phyloP scores from a whole-genome alignment of 2,329 filamentous ascomycete species.

The Penicillium sp. region DNA sequence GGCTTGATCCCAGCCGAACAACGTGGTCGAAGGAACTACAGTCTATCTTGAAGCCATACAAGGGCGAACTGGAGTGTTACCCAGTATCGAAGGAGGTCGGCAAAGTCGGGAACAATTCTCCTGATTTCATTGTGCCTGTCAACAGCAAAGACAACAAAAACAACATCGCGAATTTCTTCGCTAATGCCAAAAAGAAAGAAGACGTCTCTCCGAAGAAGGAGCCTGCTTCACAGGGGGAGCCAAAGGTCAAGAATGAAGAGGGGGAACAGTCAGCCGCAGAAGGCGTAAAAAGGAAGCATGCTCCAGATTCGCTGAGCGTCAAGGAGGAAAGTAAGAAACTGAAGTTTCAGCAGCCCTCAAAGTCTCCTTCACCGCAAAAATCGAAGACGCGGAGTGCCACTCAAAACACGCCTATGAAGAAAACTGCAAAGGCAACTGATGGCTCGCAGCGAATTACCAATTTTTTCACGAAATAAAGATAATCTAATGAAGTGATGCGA shows the following conservation, averaged over 20 bases:
- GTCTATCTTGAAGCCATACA: constrained; percentile 71
- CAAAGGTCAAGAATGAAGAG: constrained; percentile 16
- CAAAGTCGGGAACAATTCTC: constrained; percentile 89
- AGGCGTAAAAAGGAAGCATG: constrained; percentile 50
- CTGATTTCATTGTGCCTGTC: constrained; percentile 77
- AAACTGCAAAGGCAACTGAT: constrained; percentile 41
- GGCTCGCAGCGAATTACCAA: constrained; percentile 55
- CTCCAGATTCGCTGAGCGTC: constrained; percentile 24
- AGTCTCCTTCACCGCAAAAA: constrained; percentile 40
- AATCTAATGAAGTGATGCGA: neutral
- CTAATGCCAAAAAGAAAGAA: constrained; percentile 49
- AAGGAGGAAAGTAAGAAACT: constrained; percentile 25
- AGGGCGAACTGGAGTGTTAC: constrained; percentile 78
- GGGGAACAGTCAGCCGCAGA: constrained; percentile 53
- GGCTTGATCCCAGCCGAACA: constrained; percentile 71
- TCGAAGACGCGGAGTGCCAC: constrained; percentile 57
- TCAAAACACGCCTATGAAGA: constrained; percentile 53
- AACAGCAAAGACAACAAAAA: constrained; percentile 84
- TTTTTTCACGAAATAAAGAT: constrained; percentile 45
- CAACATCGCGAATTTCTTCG: constrained; percentile 93
- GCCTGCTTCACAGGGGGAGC: constrained; percentile 40
- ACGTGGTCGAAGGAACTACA: constrained; percentile 81
- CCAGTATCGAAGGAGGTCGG: constrained; percentile 85
- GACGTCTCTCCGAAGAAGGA: constrained; percentile 19
- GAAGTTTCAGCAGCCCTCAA: constrained; percentile 19